Conservation (phyloP, 495 filamentous ascomycete species). For the Apiosordaria backusii region DNA sequence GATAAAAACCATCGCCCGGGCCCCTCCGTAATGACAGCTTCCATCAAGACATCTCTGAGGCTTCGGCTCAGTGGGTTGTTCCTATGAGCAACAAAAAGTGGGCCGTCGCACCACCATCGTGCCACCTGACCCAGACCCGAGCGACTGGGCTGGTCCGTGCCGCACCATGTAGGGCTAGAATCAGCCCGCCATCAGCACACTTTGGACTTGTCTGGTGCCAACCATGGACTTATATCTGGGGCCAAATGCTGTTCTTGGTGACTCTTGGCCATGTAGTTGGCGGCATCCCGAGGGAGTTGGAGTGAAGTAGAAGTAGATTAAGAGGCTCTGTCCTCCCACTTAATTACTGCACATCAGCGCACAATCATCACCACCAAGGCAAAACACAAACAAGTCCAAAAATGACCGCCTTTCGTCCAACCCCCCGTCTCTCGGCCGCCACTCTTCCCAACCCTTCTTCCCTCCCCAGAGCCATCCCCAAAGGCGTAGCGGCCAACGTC, state of each 20-base stretch:
- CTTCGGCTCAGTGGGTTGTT: background rate
- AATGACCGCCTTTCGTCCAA: conserved; percentile 7
- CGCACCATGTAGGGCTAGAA: background rate
- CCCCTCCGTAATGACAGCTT: background rate
- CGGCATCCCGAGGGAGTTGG: background rate
- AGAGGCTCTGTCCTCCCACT: conserved; percentile 3
- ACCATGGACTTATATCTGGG: background rate
- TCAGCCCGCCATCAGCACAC: background rate
- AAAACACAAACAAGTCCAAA: background rate
- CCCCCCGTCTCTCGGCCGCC: background rate
- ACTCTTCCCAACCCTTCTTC: background rate
- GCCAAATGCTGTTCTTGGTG: background rate
- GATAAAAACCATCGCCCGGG: background rate
- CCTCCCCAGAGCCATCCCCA: background rate
- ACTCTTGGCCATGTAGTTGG: background rate
- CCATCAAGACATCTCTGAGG: background rate
- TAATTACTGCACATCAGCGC: background rate
- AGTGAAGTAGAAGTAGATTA: background rate
- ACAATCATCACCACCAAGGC: background rate
- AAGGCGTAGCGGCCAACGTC: background rate
- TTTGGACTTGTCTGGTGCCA: background rate
- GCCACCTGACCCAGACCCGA: too few species aligned
- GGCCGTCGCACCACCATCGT: background rate
- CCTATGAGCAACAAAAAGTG: background rate
- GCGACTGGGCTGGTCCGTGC: background rate